Evolutionary conservation across 257 asterid species (phyloP).

Genomic region (Rehmannia glutinosa): DNA sequence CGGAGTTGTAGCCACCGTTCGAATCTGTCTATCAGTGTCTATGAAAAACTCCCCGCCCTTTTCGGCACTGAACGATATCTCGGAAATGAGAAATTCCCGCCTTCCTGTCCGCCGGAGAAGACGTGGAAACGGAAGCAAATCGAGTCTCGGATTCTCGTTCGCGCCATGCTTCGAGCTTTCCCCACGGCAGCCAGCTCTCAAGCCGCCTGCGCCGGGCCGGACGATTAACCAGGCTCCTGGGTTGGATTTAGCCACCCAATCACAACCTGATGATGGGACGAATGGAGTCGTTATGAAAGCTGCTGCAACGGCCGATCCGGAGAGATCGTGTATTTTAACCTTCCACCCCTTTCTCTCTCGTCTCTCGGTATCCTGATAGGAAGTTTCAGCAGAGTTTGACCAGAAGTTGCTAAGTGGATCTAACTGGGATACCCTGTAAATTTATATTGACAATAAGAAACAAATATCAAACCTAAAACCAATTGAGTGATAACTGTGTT

Average conservation of each 20-base stretch:
- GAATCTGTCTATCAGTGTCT: constrained; percentile 69
- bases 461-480: too few species aligned
- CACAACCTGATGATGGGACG: constrained; percentile 92
- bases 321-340: constrained; percentile 90
- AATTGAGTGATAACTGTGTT: too few species aligned
- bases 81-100: constrained; percentile 56
- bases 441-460: not conserved
- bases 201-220: constrained; percentile 69
- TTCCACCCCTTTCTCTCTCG: constrained; percentile 95
- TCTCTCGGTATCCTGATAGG: constrained; percentile 64
- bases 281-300: constrained; percentile 96
- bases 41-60: constrained; percentile 91
- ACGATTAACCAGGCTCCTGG: constrained; percentile 98
- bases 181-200: constrained; percentile 98
- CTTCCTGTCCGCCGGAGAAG: constrained; percentile 62
- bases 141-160: constrained; percentile 69
- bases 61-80: constrained; percentile 62
- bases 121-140: constrained; percentile 85
- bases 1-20: constrained; percentile 47
- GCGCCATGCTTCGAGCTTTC: constrained; percentile 98
- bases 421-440: constrained; percentile 58
- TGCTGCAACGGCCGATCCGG: constrained; percentile 94
- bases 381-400: constrained; percentile 49
- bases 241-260: constrained; percentile 95
- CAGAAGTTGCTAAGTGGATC: constrained; percentile 71